Evolutionary conservation across 129 eudicot genomes (phyloP), one percentile per base, ranked within the genome.

Genomic region (Pulicaria dysenterica): DNA sequence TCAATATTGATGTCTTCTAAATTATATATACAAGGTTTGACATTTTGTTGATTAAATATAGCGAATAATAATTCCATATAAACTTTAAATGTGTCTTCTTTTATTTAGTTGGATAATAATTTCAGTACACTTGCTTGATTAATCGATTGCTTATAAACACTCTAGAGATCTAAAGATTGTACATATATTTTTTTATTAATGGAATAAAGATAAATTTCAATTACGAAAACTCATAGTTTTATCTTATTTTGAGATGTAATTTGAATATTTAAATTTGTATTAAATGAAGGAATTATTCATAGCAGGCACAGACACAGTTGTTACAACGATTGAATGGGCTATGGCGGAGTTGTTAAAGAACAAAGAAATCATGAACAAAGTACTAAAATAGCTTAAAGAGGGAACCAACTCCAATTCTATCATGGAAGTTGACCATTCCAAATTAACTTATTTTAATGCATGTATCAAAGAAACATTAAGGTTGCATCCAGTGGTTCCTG

Each of bases 251-350:
- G 31, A 24, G 31, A 24, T 24, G 31, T 24, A 24, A 24, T 24
- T 24, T 24, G 31, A 24, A 24, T 24, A 24, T 24, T 24, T 24
- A 24, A 24, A 24, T 24, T 24, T 24, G 31, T 24, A 24, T 24
- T 24, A 24, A 24, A 47, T 78, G 53, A 17, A 79, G 79, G 83
- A 79, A 43, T 48, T 79, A 58, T 43, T 79, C 50, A 58, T n/a
- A 51, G 31, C 57, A 6, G 57, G 57, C 15, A 51, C 57, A 2
- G 31, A 51, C 5, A 51, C 57, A 0, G 57, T 51, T 7, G 57
- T 63, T 64, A 5, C 84, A 41, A 67, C 76, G 46, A 58, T 68
- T 1, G 84, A 80, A 40, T 80, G 84, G 84, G 80, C 77, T 44
- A 69, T 74, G 76, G 72, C 84, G 0, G 80, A 80, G 61, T 67